phyloP scores from a whole-genome alignment of 225 moss, liverwort and hornwort genomes.

The Ulota crispa region DNA sequence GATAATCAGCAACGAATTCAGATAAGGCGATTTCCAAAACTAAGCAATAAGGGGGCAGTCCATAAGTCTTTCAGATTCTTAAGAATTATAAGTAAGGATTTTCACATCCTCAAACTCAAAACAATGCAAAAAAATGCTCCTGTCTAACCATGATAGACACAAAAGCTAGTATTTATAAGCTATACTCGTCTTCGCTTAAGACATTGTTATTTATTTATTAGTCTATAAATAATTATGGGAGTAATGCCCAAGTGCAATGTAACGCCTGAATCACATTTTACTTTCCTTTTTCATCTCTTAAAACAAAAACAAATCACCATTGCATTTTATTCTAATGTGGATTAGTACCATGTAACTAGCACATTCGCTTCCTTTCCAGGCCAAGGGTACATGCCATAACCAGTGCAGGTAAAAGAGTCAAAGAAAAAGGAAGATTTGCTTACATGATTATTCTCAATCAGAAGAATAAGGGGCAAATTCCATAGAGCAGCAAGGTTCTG shows the following conservation, averaged over 20 bases:
- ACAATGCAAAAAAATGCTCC: background rate
- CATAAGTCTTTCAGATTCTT: background rate
- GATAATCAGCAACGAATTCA: background rate
- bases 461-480: conserved; percentile 80
- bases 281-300: background rate
- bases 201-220: background rate
- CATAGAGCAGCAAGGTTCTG: conserved; percentile 86
- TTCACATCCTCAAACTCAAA: background rate
- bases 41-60: background rate
- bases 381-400: background rate
- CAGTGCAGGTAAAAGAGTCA: background rate
- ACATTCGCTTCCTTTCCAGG: background rate
- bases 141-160: background rate
- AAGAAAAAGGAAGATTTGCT: conserved; percentile 11
- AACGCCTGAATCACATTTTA: background rate
- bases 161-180: background rate
- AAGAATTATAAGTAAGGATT: background rate
- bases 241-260: background rate
- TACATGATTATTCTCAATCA: conserved; percentile 98
- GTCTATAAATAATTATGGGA: too few relatives aligned
- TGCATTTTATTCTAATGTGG: background rate
- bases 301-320: background rate
- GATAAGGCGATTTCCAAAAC: background rate
- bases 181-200: too few relatives aligned
- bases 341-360: background rate